Percentiles rank a stretch among this genome's conserved stretches.
Evolutionary conservation across 768 basidiomycete genomes (phyloP).

Genomic region (Macrocybe gigantea): DNA sequence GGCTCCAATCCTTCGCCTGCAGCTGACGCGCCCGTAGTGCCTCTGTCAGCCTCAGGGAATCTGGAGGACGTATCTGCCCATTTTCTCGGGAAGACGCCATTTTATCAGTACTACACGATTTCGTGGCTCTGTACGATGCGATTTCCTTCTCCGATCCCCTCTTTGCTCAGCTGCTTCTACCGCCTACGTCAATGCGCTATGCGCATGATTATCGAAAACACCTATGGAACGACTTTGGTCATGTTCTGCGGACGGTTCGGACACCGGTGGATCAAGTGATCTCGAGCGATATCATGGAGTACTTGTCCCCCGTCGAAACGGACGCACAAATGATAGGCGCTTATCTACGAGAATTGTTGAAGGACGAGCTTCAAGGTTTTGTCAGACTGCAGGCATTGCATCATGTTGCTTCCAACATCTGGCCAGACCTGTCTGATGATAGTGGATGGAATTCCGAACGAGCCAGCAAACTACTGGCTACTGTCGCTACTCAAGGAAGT

Average conservation of each 20-base stretch:
- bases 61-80: conserved; percentile 51
- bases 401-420: conserved; percentile 71
- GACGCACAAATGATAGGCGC: conserved; percentile 55
- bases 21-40: conserved; percentile 11
- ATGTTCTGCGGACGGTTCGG: conserved; percentile 56
- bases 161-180: conserved; percentile 72
- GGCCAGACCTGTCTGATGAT: conserved; percentile 51
- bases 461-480: conserved; percentile 42
- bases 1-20: conserved; percentile 17
- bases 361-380: conserved; percentile 46
- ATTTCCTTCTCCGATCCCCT: conserved; percentile 80
- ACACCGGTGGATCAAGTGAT: conserved; percentile 47
- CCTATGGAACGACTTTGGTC: conserved; percentile 76
- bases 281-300: conserved; percentile 48
- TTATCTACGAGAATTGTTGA: conserved; percentile 54
- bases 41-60: conserved; percentile 13
- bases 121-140: conserved; percentile 84
- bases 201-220: conserved; percentile 78
- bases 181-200: conserved; percentile 73
- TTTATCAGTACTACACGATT: conserved; percentile 95
- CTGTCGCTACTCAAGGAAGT: conserved; percentile 45
- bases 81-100: conserved; percentile 72
- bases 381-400: conserved; percentile 66
- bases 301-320: conserved; percentile 66
- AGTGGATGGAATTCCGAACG: conserved; percentile 23